These are phyloP conservation scores for Aspergillus spinulosporus DNA, from an alignment of 2,329 filamentous ascomycete species.

Conservation along the genomic window DNA sequence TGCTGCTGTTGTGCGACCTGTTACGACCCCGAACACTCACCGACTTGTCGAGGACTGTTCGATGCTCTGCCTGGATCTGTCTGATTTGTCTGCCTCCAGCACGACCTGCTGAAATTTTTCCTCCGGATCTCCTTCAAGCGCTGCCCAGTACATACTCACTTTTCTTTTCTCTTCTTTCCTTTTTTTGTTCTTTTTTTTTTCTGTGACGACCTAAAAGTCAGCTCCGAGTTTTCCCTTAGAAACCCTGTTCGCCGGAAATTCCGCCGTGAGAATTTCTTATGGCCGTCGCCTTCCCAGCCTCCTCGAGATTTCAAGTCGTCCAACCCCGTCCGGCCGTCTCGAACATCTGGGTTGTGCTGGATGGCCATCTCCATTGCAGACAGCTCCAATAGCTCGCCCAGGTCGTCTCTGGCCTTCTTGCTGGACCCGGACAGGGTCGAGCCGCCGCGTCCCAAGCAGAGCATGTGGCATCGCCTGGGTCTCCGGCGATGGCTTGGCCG, in stretches of 20 bases:
- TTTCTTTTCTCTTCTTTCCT: conserved; percentile 7
- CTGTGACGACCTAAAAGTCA: conserved; percentile 13
- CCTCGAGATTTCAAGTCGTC: conserved; percentile 36
- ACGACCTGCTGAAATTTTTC: conserved; percentile 13
- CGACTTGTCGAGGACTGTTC: conserved; percentile 22
- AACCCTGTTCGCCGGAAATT: conserved; percentile 12
- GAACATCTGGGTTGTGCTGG: conserved; percentile 33
- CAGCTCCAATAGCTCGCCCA: conserved; percentile 39
- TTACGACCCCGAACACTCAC: conserved; percentile 17
- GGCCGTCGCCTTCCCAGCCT: conserved; percentile 36
- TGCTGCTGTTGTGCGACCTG: conserved; percentile 14
- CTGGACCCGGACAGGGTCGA: conserved; percentile 36
- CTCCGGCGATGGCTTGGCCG: conserved; percentile 45
- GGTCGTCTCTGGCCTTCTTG: conserved; percentile 34
- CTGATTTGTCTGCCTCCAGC: conserved; percentile 5
- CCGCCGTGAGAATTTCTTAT: conserved; percentile 35
- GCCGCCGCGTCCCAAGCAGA: conserved; percentile 39
- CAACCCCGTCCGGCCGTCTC: conserved; percentile 31
- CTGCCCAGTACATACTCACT: conserved; percentile 7
- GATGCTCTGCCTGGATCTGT: conserved; percentile 11
- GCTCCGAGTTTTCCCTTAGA: conserved; percentile 12
- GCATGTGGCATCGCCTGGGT: conserved; percentile 49
- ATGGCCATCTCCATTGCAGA: conserved; percentile 47
- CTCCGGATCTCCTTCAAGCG: conserved; percentile 6
- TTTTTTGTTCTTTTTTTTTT: not conserved